Evolutionary conservation across 345 rosid species (phyloP).

Genomic region (Lepidium africanum): DNA sequence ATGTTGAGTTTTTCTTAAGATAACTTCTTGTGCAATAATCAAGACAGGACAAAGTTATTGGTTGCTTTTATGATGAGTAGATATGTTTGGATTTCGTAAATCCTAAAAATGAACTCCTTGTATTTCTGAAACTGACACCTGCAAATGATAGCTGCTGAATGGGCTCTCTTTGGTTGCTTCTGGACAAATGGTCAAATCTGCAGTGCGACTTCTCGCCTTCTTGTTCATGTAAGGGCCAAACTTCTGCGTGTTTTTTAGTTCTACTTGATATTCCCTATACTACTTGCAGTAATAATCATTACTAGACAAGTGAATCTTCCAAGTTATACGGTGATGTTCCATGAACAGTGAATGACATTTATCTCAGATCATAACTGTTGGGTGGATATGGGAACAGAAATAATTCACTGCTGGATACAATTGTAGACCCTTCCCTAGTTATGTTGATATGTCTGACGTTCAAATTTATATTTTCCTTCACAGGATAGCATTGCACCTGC

Average conservation of each 20-base stretch:
- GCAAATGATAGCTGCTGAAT: constrained; percentile 66
- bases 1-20: background rate
- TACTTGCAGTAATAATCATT: background rate
- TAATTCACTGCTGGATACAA: background rate
- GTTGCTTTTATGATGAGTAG: background rate
- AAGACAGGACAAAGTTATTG: background rate
- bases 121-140: constrained; percentile 3
- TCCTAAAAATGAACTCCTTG: background rate
- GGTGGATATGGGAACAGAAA: background rate
- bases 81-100: background rate
- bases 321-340: background rate
- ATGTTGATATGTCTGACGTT: background rate
- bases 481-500: constrained; percentile 74
- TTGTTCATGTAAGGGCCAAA: constrained; percentile 64
- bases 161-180: constrained; percentile 88
- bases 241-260: background rate
- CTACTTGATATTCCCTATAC: background rate
- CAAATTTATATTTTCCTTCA: background rate
- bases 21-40: background rate
- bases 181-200: constrained; percentile 98
- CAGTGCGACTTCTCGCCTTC: constrained; percentile 94
- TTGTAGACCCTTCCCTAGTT: background rate
- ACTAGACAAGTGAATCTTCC: background rate
- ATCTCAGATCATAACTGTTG: background rate
- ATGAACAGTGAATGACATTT: background rate